Base-by-base conservation (phyloP, 2,329 filamentous ascomycete species). In the Paraconiothyrium sp. region DNA sequence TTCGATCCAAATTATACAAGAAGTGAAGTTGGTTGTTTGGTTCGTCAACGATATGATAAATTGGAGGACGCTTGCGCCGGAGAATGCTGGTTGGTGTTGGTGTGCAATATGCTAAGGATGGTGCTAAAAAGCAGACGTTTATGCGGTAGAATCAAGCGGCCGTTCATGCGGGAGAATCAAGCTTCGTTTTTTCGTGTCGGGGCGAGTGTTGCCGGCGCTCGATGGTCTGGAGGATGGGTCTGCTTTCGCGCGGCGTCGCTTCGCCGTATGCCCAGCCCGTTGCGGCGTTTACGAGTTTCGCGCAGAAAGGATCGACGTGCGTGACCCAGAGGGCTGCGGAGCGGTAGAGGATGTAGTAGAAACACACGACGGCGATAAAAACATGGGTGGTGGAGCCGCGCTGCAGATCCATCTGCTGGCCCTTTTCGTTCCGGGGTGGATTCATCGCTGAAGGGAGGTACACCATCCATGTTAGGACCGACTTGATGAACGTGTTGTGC, bases 401-500 rank as follows among this genome's bases (percentile, higher is more conserved):
- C 60, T 74, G 71, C 13, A 78, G 67, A 46, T 79, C 76, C 58
- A 73, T 67, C 46, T 70, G 72, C 57, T 79, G 72, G 16, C 76
- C 76, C 46, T 77, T 77, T 52, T 76, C 75, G 58, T 78, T 75
- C 50, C 59, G 65, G 10, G 72, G 72, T 6, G 76, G 76, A 55
- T 78, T 76, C 76, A 78, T 76, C 24, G 74, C 76, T 4, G 73
- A 77, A 0, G 75, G 76, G 3, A 78, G 71, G 59, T 78, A 89
- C 13, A 88, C 77, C 79, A 89, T 82, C 85, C 86, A 89, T 30
- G 85, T 84, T 14, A 90, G 79, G 8, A 89, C 74, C 27, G 84
- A 85, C 59, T 88, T 84, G 67, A 89, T 83, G 34, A 90, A 79
- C 0, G 85, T 84, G 46, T 88, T 88, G 74, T 90, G 88, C 22